A percentile compares a stretch with the other conserved stretches of the same genome.
These are phyloP conservation scores for Gaertneriomyces sp. DNA, from an alignment of 192 early-diverging fungal species.

Conservation along the genomic window DNA sequence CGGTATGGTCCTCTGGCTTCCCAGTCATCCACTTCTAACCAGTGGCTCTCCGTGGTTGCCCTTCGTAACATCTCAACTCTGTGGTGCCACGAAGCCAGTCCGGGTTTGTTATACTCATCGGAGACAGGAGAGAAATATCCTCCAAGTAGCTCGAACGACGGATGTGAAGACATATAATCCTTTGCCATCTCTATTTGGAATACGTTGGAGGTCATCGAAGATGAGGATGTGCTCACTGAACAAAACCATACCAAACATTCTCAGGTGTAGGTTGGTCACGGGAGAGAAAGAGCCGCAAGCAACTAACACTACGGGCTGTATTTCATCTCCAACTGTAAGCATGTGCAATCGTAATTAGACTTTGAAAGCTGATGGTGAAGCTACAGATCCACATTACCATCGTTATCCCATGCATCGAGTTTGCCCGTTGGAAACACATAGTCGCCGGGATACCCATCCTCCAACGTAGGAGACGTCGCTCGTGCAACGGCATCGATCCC, in stretches of 20 bases:
- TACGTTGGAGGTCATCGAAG: conserved; percentile 9
- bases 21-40: conserved; percentile 97
- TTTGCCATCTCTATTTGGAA: conserved; percentile 78
- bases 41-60: conserved; percentile 76
- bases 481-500: no score
- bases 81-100: conserved; percentile 80
- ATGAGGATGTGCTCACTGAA: background rate
- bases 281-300: conserved; percentile 97
- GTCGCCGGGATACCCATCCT: conserved; percentile 3
- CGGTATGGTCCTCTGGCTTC: conserved; percentile 80
- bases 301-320: conserved; percentile 83
- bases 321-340: conserved; percentile 29
- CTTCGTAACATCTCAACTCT: conserved; percentile 91
- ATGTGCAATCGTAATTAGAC: background rate
- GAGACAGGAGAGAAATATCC: conserved; percentile 98
- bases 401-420: background rate
- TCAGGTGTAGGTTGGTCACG: conserved; percentile 93
- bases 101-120: conserved; percentile 90
- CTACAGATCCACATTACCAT: background rate
- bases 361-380: background rate
- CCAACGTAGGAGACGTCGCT: no score
- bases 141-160: conserved; percentile 81
- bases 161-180: conserved; percentile 74
- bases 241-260: conserved; percentile 89
- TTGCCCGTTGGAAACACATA: conserved; percentile 22